Evolutionary conservation across 225 moss, liverwort and hornwort genomes (phyloP).

Genomic region (Polytrichum formosum): DNA sequence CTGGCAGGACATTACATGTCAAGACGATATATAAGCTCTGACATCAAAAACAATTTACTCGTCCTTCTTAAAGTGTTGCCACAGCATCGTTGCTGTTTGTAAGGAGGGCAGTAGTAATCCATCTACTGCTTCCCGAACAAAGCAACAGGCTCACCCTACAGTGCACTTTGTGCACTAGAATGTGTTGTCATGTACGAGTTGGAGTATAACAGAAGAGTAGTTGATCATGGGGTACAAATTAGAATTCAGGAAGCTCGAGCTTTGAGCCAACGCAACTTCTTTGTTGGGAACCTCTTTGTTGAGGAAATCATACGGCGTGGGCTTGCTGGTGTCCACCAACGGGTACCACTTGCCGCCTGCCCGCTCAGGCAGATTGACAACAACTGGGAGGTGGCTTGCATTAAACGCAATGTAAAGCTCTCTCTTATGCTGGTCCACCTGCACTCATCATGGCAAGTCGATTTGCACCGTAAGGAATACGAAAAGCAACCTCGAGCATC

Average conservation of each 20-base stretch:
- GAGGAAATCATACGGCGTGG: constrained; percentile 77
- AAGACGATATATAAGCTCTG: no score
- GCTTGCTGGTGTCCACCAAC: constrained; percentile 76
- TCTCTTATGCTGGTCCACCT: constrained; percentile 63
- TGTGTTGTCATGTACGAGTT: constrained; percentile 50
- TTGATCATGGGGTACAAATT: constrained; percentile 73
- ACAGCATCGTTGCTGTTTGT: no score
- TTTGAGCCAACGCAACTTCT: constrained; percentile 61
- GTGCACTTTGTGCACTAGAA: constrained; percentile 20
- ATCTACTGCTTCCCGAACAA: no score
- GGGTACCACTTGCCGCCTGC: constrained; percentile 74
- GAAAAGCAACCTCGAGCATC: no score
- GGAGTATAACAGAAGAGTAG: constrained; percentile 73
- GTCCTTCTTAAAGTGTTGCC: no score
- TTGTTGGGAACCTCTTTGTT: constrained; percentile 56
- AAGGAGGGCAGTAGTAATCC: no score
- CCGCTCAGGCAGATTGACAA: constrained; percentile 69
- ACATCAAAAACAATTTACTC: no score
- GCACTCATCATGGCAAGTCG: constrained; percentile 3
- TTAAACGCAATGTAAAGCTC: constrained; percentile 86
- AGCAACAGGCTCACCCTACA: no score
- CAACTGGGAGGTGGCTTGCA: constrained; percentile 61
- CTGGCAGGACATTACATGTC: no score
- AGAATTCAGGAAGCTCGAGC: constrained; percentile 53
- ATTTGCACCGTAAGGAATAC: no score